Conservation (phyloP, 1,284 basidiomycete species). For the Ustilago sp. region DNA sequence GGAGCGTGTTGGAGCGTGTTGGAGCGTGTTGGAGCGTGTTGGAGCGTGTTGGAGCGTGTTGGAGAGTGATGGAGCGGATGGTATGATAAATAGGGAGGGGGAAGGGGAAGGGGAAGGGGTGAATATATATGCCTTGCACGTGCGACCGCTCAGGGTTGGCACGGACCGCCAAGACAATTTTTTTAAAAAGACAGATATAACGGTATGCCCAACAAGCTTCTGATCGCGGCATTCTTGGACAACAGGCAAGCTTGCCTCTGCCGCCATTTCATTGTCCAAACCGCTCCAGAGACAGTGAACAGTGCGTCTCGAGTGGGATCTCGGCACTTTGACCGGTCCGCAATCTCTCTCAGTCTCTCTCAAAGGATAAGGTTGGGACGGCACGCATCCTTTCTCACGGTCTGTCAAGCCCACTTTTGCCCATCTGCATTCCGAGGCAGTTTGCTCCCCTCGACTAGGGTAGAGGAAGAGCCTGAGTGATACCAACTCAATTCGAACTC, state of each 20-base stretch:
- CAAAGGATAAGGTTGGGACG: background rate
- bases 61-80: too few relatives aligned
- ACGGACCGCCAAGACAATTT: background rate
- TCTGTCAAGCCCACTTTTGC: background rate
- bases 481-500: too few relatives aligned
- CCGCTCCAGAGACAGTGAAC: background rate
- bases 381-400: background rate
- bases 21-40: background rate
- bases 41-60: too few relatives aligned
- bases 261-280: background rate
- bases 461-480: too few relatives aligned
- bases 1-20: background rate
- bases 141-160: background rate
- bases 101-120: background rate
- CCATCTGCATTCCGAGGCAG: too few relatives aligned
- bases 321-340: conserved; percentile 1
- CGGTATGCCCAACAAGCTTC: too few relatives aligned
- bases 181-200: too few relatives aligned
- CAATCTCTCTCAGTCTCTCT: too few relatives aligned
- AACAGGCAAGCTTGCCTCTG: too few relatives aligned
- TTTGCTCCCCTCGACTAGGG: too few relatives aligned
- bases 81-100: background rate
- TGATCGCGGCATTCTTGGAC: too few relatives aligned
- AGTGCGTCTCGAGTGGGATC: conserved; percentile 1
- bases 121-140: background rate